phyloP scores from a whole-genome alignment of 2,329 filamentous ascomycete species.

The Aspergillus aculeatinus region DNA sequence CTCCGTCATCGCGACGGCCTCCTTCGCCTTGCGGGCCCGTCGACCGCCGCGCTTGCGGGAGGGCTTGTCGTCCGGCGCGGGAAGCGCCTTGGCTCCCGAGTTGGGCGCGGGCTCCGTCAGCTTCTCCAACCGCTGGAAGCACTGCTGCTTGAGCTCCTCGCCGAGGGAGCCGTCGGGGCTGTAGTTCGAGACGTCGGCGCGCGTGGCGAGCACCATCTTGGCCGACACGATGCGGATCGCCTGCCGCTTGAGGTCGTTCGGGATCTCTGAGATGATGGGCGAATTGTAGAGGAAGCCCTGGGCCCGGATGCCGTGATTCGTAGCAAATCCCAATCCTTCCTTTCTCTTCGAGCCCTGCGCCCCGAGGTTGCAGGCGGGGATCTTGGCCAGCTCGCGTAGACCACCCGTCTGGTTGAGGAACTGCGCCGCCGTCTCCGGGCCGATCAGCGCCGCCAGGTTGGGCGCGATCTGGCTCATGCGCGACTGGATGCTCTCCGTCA shows the following conservation, averaged over 20 bases:
- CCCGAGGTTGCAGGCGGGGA: conserved; percentile 87
- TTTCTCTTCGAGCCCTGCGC: conserved; percentile 89
- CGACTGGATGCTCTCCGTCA: conserved; percentile 94
- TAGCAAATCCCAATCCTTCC: conserved; percentile 77
- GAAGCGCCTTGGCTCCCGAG: conserved; percentile 80
- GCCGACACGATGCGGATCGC: conserved; percentile 92
- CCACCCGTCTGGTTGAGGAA: conserved; percentile 94
- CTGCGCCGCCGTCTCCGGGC: conserved; percentile 89
- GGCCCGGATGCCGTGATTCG: conserved; percentile 85
- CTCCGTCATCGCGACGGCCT: conserved; percentile 95
- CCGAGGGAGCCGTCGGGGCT: conserved; percentile 79
- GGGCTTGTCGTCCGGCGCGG: conserved; percentile 93
- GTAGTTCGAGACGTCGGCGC: conserved; percentile 82
- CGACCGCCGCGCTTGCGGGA: conserved; percentile 88
- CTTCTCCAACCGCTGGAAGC: conserved; percentile 84
- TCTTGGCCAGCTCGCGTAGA: conserved; percentile 82
- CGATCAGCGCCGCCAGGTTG: conserved; percentile 86
- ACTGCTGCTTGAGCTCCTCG: conserved; percentile 76
- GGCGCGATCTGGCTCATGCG: conserved; percentile 96
- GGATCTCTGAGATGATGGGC: conserved; percentile 80
- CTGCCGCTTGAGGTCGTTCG: conserved; percentile 83
- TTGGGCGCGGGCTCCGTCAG: conserved; percentile 88
- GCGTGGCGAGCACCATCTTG: conserved; percentile 89
- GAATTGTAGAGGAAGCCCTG: conserved; percentile 94
- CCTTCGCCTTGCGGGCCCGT: conserved; percentile 89